Evolutionary conservation across 1,284 basidiomycete species (phyloP), one percentile per base, ranked within the genome.

Genomic region (Schizophyllum amplum): DNA sequence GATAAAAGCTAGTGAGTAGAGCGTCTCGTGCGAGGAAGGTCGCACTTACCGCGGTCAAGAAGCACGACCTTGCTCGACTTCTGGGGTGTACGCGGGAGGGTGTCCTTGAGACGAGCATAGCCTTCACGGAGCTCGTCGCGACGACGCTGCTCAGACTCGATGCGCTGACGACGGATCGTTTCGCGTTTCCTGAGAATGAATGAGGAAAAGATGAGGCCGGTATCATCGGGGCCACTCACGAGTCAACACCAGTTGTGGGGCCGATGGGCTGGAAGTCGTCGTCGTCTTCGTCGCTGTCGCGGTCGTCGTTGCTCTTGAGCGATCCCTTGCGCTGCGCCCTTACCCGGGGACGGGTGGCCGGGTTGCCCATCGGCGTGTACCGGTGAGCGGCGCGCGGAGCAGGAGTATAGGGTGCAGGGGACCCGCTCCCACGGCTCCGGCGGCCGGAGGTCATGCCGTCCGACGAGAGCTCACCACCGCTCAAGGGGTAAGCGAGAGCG

Each of bases 71-170:
- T 94, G 80, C 87, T 90, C 17, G 86, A 84, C 77, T 92, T 90
- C 79, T 93, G 90, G 75, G 90, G 91, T 52, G 87, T 88, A 56
- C 84, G 76, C 23, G 92, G 92, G 60, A 94, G 83, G 55, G 84
- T 86, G 63, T 90, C 87, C 79, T 90, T 91, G 71, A 94, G 84
- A 57, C 86, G 80, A 66, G 85, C 81, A 73, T 94, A 94, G 58
- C 91, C 91, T 59, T 92, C 89, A 57, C 90, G 78, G 65, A 94
- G 85, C 72, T 93, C 90, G 65, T 94, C 89, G 52, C 91, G 84
- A 65, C 90, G 81, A 64, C 90, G 79, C 77, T 94, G 89, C 75
- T 89, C 86, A 24, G 87, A 90, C 76, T 90, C 87, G 73, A 90
- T 92, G 72, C 89, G 87, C 74, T 91, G 89, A 68, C 83, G 82